A percentile compares a stretch with the other conserved stretches of the same genome.
Conservation (phyloP, 2,329 filamentous ascomycete genomes). For the Zymoseptoria ardabiliae region DNA sequence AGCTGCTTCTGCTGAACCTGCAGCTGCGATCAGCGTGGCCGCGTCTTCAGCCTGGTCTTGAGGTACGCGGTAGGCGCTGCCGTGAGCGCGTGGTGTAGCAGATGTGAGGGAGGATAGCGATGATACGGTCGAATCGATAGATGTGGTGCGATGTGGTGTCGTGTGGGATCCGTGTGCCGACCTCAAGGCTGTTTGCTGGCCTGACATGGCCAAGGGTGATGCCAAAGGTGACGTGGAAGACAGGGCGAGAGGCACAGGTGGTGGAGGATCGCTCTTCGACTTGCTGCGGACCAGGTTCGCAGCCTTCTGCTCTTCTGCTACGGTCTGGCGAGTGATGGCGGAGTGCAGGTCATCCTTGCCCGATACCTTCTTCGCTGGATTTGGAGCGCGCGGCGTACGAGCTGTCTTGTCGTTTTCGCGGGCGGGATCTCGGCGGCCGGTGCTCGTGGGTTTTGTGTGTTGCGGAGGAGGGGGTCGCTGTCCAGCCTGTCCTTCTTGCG, state of each 20-base stretch:
- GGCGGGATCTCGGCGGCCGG: background rate
- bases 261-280: slow-evolving; percentile 4
- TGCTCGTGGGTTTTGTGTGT: background rate
- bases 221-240: slow-evolving; percentile 9
- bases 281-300: slow-evolving; percentile 6
- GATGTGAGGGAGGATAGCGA: slow-evolving; percentile 35
- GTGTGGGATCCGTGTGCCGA: background rate
- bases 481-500: too few relatives aligned
- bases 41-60: slow-evolving; percentile 63
- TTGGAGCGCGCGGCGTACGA: slow-evolving; percentile 8
- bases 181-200: slow-evolving; percentile 13
- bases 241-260: slow-evolving; percentile 6
- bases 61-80: slow-evolving; percentile 40
- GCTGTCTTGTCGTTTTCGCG: background rate
- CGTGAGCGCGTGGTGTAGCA: slow-evolving; percentile 27
- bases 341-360: slow-evolving; percentile 18
- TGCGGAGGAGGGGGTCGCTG: too few relatives aligned
- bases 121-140: slow-evolving; percentile 90
- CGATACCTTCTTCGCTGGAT: slow-evolving; percentile 18
- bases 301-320: slow-evolving; percentile 11
- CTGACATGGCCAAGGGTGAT: slow-evolving; percentile 13
- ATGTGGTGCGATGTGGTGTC: slow-evolving; percentile 58
- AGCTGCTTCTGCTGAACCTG: slow-evolving; percentile 81
- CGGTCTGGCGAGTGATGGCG: slow-evolving; percentile 16
- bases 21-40: slow-evolving; percentile 68